phyloP scores from a whole-genome alignment of 257 asterid species.

The Ocimum tenuiflorum region DNA sequence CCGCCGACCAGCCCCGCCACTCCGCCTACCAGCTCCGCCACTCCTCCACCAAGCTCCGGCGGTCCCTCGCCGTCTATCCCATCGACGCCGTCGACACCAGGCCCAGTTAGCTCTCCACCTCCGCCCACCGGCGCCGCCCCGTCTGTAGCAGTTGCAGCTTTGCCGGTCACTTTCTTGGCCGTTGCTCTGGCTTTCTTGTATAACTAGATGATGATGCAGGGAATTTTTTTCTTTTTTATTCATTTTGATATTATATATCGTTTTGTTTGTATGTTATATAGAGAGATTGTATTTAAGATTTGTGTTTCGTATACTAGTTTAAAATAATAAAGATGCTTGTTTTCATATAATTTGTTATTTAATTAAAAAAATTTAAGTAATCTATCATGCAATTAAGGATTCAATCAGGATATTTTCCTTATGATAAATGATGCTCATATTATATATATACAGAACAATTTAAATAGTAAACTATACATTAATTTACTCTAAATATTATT shows the following conservation, averaged over 20 bases:
- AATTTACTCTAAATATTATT: too few relatives aligned
- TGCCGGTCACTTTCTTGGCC: conserved; percentile 55
- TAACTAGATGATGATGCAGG: conserved; percentile 18
- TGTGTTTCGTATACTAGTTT: neutral
- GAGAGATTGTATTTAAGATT: neutral
- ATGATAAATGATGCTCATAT: too few relatives aligned
- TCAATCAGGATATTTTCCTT: too few relatives aligned
- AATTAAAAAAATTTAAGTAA: too few relatives aligned
- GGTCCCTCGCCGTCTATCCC: conserved; percentile 13
- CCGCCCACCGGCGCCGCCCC: conserved; percentile 46
- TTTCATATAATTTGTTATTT: too few relatives aligned
- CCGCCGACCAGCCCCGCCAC: conserved; percentile 23
- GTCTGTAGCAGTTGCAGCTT: conserved; percentile 30
- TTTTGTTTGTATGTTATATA: conserved; percentile 2
- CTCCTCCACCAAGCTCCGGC: conserved; percentile 29
- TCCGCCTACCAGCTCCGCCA: conserved; percentile 18
- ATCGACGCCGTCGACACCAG: conserved; percentile 19
- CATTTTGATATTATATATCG: conserved; percentile 4
- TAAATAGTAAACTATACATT: too few relatives aligned
- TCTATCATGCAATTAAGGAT: too few relatives aligned
- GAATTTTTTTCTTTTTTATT: conserved; percentile 1
- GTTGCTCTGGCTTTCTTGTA: conserved; percentile 46
- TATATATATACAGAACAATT: too few relatives aligned
- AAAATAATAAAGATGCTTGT: conserved; percentile 8
- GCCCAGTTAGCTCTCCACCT: conserved; percentile 18